Base-by-base conservation (phyloP, 2,329 filamentous ascomycete species). In the Neofusicoccum sp. region DNA sequence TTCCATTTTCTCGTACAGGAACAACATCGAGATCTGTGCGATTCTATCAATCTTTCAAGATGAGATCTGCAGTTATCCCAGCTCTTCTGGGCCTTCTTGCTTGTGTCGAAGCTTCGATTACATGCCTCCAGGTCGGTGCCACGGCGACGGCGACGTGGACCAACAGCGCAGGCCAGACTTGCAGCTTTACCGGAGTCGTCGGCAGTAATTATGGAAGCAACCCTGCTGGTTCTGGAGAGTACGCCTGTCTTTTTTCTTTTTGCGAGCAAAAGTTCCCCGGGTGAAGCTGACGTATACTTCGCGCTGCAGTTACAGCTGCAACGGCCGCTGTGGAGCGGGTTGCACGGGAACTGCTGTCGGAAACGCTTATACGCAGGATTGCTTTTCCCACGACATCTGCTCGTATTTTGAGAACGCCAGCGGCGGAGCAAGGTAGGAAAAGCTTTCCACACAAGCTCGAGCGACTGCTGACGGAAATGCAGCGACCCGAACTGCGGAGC, bases 311-410 rank as follows among this genome's bases (percentile, higher is more conserved):
- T 82, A 81, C 48, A 78, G 76, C 7, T 82, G 79, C 60, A 81
- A 81, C 57, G 79, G 79, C 1, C 72, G 79, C 31, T 82, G 80
- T 34, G 80, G 80, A 28, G 77, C 75, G 8, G 79, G 78, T 0
- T 82, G 80, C 51, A 72, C 67, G 0, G 79, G 80, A 4, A 49
- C 68, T 4, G 71, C 78, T 1, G 1, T 82, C 6, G 80, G 80
- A 2, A 80, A 81, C 34, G 78, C 70, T 3, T 82, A 82, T 61
- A 81, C 79, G 0, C 80, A 81, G 62, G 78, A 82, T 53, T 82
- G 80, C 65, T 82, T 79, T 64, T 77, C 75, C 0, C 80, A 82
- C 58, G 80, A 82, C 51, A 76, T 82, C 11, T 82, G 80, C 66
- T 81, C 78, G 3, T 82, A 78, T 63, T 82, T 82, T 62, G 76